Conservation (phyloP, 768 basidiomycete species). For the Suillus plorans region DNA sequence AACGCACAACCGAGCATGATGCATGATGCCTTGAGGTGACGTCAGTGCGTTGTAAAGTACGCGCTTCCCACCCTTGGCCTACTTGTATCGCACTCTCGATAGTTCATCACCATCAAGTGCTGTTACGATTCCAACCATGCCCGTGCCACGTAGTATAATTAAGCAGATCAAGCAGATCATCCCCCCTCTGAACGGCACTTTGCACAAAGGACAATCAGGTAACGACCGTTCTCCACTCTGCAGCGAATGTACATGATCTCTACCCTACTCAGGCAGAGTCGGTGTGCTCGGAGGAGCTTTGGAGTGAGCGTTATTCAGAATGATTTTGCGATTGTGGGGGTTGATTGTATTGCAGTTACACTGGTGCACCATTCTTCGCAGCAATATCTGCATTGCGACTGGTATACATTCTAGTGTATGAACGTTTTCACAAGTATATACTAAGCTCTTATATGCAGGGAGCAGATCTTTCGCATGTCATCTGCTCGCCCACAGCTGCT, state of each 20-base stretch:
- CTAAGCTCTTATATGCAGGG: slow-evolving; percentile 48
- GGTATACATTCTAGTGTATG: slow-evolving; percentile 36
- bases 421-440: background rate
- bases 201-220: slow-evolving; percentile 97
- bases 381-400: slow-evolving; percentile 88
- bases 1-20: background rate
- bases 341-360: slow-evolving; percentile 61
- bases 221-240: background rate
- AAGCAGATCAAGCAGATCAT: slow-evolving; percentile 81
- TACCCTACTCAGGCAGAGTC: slow-evolving; percentile 61
- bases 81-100: background rate
- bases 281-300: slow-evolving; percentile 92
- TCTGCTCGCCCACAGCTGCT: slow-evolving; percentile 92
- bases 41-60: background rate
- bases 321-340: background rate
- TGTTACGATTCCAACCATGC: slow-evolving; percentile 40
- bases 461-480: slow-evolving; percentile 94
- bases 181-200: slow-evolving; percentile 82
- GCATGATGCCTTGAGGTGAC: too few relatives aligned
- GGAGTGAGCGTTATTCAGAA: slow-evolving; percentile 58
- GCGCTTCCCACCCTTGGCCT: background rate
- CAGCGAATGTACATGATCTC: slow-evolving; percentile 6
- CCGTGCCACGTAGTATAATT: slow-evolving; percentile 58
- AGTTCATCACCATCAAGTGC: background rate
- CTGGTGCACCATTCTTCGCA: slow-evolving; percentile 96